Evolutionary conservation across 805 yeast genomes (phyloP).

Genomic region (Myxozyma geophila): DNA sequence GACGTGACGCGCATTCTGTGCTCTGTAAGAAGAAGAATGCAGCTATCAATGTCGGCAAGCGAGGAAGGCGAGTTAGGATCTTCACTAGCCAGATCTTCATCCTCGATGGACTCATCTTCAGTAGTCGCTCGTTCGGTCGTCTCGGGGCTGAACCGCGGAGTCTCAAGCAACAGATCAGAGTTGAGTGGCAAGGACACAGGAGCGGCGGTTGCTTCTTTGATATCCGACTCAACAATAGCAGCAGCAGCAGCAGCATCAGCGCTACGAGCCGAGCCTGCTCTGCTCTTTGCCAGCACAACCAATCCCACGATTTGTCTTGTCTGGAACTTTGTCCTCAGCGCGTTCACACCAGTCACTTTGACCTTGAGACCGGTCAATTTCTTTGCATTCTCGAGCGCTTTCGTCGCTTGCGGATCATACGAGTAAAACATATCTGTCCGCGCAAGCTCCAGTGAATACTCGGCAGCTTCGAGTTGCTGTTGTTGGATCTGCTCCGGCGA

Average conservation of each 20-base stretch:
- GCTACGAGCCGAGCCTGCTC: neutral
- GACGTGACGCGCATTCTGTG: constrained; percentile 67
- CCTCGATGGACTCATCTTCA: constrained; percentile 34
- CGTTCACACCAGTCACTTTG: constrained; percentile 83
- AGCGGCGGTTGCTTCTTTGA: constrained; percentile 31
- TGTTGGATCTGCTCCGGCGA: neutral
- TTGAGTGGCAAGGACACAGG: constrained; percentile 40
- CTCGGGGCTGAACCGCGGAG: constrained; percentile 62
- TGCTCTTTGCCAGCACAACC: constrained; percentile 68
- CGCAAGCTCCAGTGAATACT: constrained; percentile 34
- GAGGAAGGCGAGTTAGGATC: constrained; percentile 86
- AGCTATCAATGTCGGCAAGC: constrained; percentile 67
- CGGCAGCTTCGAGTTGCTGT: constrained; percentile 9
- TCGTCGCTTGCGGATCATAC: constrained; percentile 51
- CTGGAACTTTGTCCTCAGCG: constrained; percentile 85
- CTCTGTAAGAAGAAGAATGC: constrained; percentile 74
- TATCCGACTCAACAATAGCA: neutral
- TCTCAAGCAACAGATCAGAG: constrained; percentile 78
- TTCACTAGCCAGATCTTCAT: constrained; percentile 44
- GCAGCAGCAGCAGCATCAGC: neutral
- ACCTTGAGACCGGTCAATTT: constrained; percentile 52
- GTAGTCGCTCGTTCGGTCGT: neutral
- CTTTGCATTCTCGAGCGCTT: constrained; percentile 43
- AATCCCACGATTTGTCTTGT: constrained; percentile 70
- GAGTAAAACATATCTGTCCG: constrained; percentile 40